Conservation (phyloP, 2,329 filamentous ascomycete species). For the Penicillium sp. region DNA sequence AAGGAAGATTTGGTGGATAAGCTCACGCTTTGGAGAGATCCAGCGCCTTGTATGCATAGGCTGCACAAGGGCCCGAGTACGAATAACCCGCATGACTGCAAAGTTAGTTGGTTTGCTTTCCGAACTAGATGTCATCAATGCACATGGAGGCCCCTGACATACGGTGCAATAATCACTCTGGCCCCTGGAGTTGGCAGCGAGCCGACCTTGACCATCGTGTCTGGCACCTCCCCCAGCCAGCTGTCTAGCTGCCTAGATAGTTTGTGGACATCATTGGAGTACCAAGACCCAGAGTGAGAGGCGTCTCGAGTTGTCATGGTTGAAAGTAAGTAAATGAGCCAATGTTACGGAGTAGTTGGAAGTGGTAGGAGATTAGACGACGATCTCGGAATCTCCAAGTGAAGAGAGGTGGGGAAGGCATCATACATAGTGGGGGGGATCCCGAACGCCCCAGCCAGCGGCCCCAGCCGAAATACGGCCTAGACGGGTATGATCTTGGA, state of each 20-base stretch:
- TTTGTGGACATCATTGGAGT: conserved; percentile 57
- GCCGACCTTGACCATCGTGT: conserved; percentile 59
- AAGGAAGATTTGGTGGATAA: neutral
- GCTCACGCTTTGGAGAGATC: conserved; percentile 71
- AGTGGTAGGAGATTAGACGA: conserved; percentile 10
- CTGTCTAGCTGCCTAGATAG: conserved; percentile 67
- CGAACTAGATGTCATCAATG: neutral
- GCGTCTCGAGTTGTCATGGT: conserved; percentile 52
- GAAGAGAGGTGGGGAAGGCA: conserved; percentile 30
- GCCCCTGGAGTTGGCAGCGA: conserved; percentile 68
- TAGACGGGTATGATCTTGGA: neutral
- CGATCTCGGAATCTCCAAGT: conserved; percentile 5
- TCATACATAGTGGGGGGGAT: conserved; percentile 28
- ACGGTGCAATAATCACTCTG: conserved; percentile 89
- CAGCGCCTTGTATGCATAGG: conserved; percentile 88
- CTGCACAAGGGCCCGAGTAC: conserved; percentile 87
- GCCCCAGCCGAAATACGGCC: neutral
- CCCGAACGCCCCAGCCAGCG: neutral
- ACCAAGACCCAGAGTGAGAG: conserved; percentile 86
- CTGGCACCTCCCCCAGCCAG: conserved; percentile 70
- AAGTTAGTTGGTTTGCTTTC: conserved; percentile 14
- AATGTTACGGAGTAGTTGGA: neutral
- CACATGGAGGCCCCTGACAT: conserved; percentile 39
- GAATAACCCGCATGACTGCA: conserved; percentile 85
- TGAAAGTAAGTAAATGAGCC: neutral